Evolutionary conservation across 371 early-diverging fungal genomes (phyloP).

Genomic region (Nosema muscidifuracis): DNA sequence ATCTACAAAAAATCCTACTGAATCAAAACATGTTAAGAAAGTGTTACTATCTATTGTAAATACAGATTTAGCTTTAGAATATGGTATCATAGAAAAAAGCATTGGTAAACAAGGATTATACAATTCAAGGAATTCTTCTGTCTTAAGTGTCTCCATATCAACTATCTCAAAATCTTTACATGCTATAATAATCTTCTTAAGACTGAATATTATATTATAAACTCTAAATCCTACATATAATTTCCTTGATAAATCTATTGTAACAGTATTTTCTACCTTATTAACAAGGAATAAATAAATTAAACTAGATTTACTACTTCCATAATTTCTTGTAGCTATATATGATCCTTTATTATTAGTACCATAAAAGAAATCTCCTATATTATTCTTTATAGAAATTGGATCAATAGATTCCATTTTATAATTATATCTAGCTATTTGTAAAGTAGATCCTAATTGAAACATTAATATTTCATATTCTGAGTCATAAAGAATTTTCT

Average conservation of each 20-base stretch:
- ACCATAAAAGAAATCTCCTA: slow-evolving; percentile 50
- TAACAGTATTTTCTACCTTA: slow-evolving; percentile 3
- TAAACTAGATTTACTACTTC: slow-evolving; percentile 23
- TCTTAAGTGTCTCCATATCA: slow-evolving; percentile 58
- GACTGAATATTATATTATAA: slow-evolving; percentile 49
- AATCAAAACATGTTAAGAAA: slow-evolving; percentile 56
- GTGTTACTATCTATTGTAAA: slow-evolving; percentile 43
- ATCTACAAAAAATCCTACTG: slow-evolving; percentile 60
- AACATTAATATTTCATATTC: slow-evolving; percentile 36
- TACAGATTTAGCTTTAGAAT: slow-evolving; percentile 40
- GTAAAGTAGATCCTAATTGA: slow-evolving; percentile 10
- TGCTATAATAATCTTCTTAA: slow-evolving; percentile 53
- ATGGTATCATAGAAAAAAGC: slow-evolving; percentile 20
- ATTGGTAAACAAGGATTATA: slow-evolving; percentile 50
- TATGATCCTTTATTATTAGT: slow-evolving; percentile 4
- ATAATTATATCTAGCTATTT: slow-evolving; percentile 28
- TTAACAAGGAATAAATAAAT: slow-evolving; percentile 39
- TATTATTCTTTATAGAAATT: slow-evolving; percentile 15
- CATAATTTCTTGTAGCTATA: slow-evolving; percentile 27
- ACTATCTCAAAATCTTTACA: slow-evolving; percentile 64
- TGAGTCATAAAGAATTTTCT: slow-evolving; percentile 48
- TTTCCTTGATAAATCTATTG: slow-evolving; percentile 35
- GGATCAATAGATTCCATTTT: slow-evolving; percentile 11
- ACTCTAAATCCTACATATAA: slow-evolving; percentile 60
- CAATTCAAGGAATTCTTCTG: slow-evolving; percentile 59